Evolutionary conservation across 768 basidiomycete species (phyloP).

Genomic region (Chalciporus chontae): DNA sequence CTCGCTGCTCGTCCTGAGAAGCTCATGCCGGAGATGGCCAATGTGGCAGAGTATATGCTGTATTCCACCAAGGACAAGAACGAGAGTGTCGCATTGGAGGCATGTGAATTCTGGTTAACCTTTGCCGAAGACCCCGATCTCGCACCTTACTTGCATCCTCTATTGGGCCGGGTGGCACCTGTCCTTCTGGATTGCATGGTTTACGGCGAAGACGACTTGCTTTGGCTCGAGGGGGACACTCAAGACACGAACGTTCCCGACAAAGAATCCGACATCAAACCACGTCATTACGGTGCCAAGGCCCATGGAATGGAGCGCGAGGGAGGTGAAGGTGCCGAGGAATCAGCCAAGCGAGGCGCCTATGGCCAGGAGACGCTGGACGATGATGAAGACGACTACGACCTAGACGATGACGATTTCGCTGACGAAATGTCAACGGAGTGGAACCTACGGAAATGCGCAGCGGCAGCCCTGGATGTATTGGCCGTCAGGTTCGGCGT

Average conservation of each 20-base stretch:
- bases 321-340: constrained; percentile 34
- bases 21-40: constrained; percentile 91
- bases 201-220: constrained; percentile 93
- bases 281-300: constrained; percentile 85
- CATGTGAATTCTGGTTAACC: constrained; percentile 99
- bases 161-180: constrained; percentile 89
- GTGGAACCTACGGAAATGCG: constrained; percentile 98
- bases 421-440: constrained; percentile 97
- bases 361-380: constrained; percentile 82
- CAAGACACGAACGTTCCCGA: constrained; percentile 91
- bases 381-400: constrained; percentile 84
- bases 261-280: constrained; percentile 94
- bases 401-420: constrained; percentile 80
- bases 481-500: constrained; percentile 88
- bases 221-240: constrained; percentile 89
- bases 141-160: constrained; percentile 76
- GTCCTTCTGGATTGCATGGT: constrained; percentile 97
- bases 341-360: constrained; percentile 44
- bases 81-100: constrained; percentile 94
- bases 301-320: constrained; percentile 83
- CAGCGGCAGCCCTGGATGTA: constrained; percentile 95
- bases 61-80: constrained; percentile 98
- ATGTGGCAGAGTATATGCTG: constrained; percentile 98
- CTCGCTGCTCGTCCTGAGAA: constrained; percentile 93
- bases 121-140: constrained; percentile 95